phyloP scores from a whole-genome alignment of 495 filamentous ascomycete genomes.

The Pseudomonodictys pantanalensis region DNA sequence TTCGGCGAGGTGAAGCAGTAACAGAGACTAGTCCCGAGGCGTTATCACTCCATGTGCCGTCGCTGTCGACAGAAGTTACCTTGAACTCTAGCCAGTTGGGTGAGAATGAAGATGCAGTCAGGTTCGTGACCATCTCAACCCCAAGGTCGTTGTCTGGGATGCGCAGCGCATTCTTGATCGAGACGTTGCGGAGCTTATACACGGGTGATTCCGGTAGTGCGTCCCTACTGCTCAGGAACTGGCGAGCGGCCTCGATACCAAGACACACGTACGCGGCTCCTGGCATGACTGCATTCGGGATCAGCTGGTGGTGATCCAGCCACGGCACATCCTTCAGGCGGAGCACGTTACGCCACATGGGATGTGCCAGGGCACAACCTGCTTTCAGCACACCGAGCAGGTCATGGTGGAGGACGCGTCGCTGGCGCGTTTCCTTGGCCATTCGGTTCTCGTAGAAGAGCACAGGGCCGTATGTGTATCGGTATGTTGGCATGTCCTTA shows the following conservation, averaged over 20 bases:
- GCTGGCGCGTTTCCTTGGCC: slow-evolving; percentile 4
- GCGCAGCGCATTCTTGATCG: slow-evolving; percentile 14
- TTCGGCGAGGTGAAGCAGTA: neutral
- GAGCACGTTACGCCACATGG: slow-evolving; percentile 15
- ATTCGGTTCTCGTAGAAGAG: slow-evolving; percentile 18
- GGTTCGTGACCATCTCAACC: slow-evolving; percentile 23
- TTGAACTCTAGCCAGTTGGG: slow-evolving; percentile 18
- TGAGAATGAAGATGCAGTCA: slow-evolving; percentile 1
- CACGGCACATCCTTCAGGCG: slow-evolving; percentile 26
- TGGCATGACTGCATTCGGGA: neutral
- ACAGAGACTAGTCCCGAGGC: neutral
- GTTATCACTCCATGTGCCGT: neutral
- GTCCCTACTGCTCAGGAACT: neutral
- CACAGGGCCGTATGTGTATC: slow-evolving; percentile 16
- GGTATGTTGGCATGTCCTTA: slow-evolving; percentile 20
- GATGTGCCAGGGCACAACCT: slow-evolving; percentile 2
- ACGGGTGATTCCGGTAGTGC: neutral
- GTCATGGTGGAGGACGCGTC: slow-evolving; percentile 10
- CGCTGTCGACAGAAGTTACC: slow-evolving; percentile 9
- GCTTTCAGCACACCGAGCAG: slow-evolving; percentile 6
- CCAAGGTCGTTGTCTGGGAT: slow-evolving; percentile 29
- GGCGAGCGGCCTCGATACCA: neutral
- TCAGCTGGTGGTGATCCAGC: slow-evolving; percentile 25
- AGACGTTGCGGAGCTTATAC: slow-evolving; percentile 20
- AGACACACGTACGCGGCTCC: neutral